Evolutionary conservation across 2,329 filamentous ascomycete genomes (phyloP), one percentile per base, ranked within the genome.

Genomic region (Sordariomycetes sp.): DNA sequence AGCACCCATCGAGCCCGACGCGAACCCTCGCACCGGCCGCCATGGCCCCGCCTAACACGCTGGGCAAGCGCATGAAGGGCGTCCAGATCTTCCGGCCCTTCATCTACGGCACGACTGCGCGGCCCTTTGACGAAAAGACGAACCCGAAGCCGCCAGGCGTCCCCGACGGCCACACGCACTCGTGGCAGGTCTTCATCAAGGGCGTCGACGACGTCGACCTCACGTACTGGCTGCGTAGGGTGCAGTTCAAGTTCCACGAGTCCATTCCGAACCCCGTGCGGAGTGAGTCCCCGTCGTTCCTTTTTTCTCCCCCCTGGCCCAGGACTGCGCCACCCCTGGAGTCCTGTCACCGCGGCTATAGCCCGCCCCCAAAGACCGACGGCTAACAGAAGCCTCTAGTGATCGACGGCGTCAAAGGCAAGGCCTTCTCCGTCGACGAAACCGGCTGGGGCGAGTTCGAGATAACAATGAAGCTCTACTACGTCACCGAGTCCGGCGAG

Each of bases 381-480:
- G 53, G 39, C 39, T 45, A 45, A 45, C 39, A 45, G n/a, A 32
- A 32, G 4, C 28, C 28, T 32, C 39, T 20, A 81, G 77, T 87
- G 68, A 77, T 94, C 65, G 91, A 96, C 65, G 81, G 82, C 60
- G 81, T 88, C 55, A 72, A 74, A 0, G 76, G 76, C n/a, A 78
- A 80, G 61, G 66, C 90, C 12, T 99, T 96, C 65, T 77, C 89
- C 65, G 87, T 97, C 60, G 82, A 83, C 61, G 94, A 97, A 71
- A 97, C 94, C 0, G 94, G 94, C 54, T 99, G 95, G 89, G 94
- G 94, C 65, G 94, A 96, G 73, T 99, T 99, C 74, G 90, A 94
- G 69, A 95, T 99, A 65, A 89, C 91, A 61, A 87, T 99, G 68
- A 90, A 96, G 67, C 79, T 99, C 52, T 95, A 95, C 75, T 99